phyloP scores from a whole-genome alignment of 2,329 filamentous ascomycete genomes.

The Paecilomyces sp. region DNA sequence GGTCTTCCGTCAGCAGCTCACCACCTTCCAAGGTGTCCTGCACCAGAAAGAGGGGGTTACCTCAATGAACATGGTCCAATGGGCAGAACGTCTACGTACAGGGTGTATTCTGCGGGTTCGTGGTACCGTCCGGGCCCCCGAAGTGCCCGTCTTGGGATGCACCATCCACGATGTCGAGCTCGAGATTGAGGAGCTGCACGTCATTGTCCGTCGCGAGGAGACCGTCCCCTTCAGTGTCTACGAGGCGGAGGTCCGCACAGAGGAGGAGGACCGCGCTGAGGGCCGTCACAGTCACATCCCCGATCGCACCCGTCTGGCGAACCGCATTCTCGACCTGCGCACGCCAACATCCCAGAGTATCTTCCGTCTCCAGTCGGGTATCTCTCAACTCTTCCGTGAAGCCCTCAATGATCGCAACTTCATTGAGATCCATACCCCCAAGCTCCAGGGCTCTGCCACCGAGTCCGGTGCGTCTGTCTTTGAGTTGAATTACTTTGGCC shows the following conservation, averaged over 20 bases:
- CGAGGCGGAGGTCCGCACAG: constrained; percentile 57
- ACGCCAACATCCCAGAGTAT: constrained; percentile 82
- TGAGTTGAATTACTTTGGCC: constrained; percentile 83
- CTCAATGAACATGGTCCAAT: constrained; percentile 71
- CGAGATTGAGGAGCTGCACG: constrained; percentile 58
- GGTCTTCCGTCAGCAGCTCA: constrained; percentile 74
- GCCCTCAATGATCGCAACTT: constrained; percentile 70
- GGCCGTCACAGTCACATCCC: constrained; percentile 56
- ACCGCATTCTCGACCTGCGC: constrained; percentile 75
- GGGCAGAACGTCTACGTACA: constrained; percentile 73
- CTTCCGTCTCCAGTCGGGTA: constrained; percentile 76
- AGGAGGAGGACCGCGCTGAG: constrained; percentile 49
- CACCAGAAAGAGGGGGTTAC: constrained; percentile 53
- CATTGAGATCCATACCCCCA: constrained; percentile 90
- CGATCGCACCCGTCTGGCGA: constrained; percentile 66
- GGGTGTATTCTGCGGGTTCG: constrained; percentile 73
- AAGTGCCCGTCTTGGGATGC: constrained; percentile 67
- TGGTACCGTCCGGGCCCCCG: constrained; percentile 65
- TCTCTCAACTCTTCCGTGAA: constrained; percentile 71
- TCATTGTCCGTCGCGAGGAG: constrained; percentile 55
- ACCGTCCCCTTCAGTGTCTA: constrained; percentile 63
- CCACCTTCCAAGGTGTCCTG: constrained; percentile 79
- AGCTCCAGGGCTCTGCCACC: constrained; percentile 81
- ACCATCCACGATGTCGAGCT: constrained; percentile 72
- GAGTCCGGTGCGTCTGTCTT: constrained; percentile 91